Evolutionary conservation across 1,139 yeast species (phyloP), one percentile per base, ranked within the genome.

Genomic region (Yarrowia galli): DNA sequence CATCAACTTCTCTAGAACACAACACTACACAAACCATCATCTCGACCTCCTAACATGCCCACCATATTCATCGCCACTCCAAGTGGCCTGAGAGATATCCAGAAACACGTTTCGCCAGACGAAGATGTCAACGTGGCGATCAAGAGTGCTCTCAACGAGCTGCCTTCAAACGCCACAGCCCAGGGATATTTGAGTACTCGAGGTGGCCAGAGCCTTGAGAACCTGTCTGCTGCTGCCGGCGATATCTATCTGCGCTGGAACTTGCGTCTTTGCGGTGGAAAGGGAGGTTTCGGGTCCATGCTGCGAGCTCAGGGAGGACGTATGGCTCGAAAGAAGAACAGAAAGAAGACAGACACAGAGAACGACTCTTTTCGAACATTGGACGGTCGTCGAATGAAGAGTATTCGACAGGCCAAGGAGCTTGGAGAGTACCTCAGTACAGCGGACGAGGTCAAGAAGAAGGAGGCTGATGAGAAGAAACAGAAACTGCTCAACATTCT

Each of bases 211-310:
- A 32, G 51, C 4, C 36, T 32, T 13, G 42, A 32, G 6, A 43
- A 32, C 42, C 28, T 58, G 10, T 23, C 32, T 15, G 38, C 64
- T 10, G 32, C 51, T 2, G 40, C 32, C 10, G 64, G 64, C 12
- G 64, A 58, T 22, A 58, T 58, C 16, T 61, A 36, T 35, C 15
- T 61, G 20, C 36, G 66, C 16, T 61, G 66, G 66, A 72, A 75
- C 20, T 69, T 77, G 1, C 73, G 76, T n/a, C 68, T 82, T 56
- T 77, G 80, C 67, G 86, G 86, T 18, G 86, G 87, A 25, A 83
- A 83, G 74, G 86, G 86, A 43, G 86, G 86, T 2, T 82, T 83
- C 73, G 86, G 85, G 0, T 77, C 82, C 28, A 75, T 79, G 73
- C 73, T 83, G 65, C 77, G 79, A 46, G 80, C 81, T 3, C 80